These are phyloP conservation scores for Mallotus nudiflorus DNA, from an alignment of 345 rosid genomes.

Conservation along the genomic window DNA sequence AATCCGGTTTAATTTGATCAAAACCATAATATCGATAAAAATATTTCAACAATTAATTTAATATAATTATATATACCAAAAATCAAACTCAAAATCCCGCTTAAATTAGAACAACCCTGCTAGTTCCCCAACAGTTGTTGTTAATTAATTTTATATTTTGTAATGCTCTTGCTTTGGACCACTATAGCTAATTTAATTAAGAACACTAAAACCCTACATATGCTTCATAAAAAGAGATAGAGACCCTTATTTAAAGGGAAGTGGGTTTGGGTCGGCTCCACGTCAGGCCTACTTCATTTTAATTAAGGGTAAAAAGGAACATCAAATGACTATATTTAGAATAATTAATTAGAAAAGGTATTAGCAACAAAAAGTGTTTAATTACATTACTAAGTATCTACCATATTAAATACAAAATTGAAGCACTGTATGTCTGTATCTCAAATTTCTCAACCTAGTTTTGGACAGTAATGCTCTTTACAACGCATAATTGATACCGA, in stretches of 20 bases:
- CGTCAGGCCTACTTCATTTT: constrained; percentile 41
- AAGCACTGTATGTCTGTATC: constrained; percentile 26
- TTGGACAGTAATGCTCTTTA: constrained; percentile 36
- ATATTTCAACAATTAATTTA: no score
- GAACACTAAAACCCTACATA: constrained; percentile 33
- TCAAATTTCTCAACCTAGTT: constrained; percentile 16
- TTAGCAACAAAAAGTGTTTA: constrained; percentile 9
- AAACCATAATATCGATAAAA: no score
- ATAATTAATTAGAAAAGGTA: neutral
- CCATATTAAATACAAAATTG: constrained; percentile 32
- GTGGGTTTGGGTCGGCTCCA: constrained; percentile 37
- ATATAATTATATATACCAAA: no score
- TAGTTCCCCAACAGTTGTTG: no score
- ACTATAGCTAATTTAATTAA: constrained; percentile 2
- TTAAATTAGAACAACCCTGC: no score
- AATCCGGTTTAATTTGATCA: no score
- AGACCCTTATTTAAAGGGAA: constrained; percentile 47
- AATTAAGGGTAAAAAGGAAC: constrained; percentile 1
- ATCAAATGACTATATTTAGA: neutral
- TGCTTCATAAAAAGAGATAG: constrained; percentile 16
- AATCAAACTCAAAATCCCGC: no score
- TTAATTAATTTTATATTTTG: no score
- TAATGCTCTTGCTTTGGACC: no score
- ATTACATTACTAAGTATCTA: constrained; percentile 16
- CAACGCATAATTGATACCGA: constrained; percentile 13